These are phyloP conservation scores for Ordospora pajunii DNA, from an alignment of 371 early-diverging fungal genomes.

Conservation along the genomic window DNA sequence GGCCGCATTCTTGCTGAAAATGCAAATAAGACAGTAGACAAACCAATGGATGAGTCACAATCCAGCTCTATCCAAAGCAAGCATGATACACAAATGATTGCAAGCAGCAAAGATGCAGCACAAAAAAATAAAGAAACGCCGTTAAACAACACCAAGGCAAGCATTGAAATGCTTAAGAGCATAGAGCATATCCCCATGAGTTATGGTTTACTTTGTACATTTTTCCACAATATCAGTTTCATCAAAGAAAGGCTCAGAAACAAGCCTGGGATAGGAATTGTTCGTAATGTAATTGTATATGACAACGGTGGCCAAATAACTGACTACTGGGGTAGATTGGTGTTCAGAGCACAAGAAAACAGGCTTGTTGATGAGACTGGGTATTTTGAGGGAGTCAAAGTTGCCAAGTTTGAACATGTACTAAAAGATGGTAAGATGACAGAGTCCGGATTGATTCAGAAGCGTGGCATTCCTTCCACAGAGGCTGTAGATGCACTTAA, in stretches of 20 bases:
- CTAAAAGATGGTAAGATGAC: slow-evolving; percentile 34
- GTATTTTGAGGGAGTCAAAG: slow-evolving; percentile 40
- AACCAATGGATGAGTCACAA: no score
- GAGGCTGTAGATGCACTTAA: slow-evolving; percentile 25
- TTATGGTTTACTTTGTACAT: background rate
- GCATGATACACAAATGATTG: no score
- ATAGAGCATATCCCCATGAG: slow-evolving; percentile 9
- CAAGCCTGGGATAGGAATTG: background rate
- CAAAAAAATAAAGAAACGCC: no score
- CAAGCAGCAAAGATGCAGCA: no score
- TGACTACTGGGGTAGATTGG: slow-evolving; percentile 54
- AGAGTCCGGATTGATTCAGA: slow-evolving; percentile 49
- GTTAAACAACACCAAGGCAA: background rate
- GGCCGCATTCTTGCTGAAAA: background rate
- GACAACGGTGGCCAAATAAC: slow-evolving; percentile 16
- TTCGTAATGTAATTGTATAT: slow-evolving; percentile 41
- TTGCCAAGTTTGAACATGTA: slow-evolving; percentile 30
- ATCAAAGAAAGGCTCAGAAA: slow-evolving; percentile 23
- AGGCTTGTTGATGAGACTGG: slow-evolving; percentile 41
- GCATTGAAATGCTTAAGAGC: background rate
- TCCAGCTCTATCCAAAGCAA: no score
- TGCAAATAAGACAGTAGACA: no score
- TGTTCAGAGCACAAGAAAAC: slow-evolving; percentile 34
- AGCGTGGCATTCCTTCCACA: slow-evolving; percentile 6
- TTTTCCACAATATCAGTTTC: slow-evolving; percentile 16